phyloP scores from a whole-genome alignment of 495 filamentous ascomycete genomes.

The Penicillium egyptiacum region DNA sequence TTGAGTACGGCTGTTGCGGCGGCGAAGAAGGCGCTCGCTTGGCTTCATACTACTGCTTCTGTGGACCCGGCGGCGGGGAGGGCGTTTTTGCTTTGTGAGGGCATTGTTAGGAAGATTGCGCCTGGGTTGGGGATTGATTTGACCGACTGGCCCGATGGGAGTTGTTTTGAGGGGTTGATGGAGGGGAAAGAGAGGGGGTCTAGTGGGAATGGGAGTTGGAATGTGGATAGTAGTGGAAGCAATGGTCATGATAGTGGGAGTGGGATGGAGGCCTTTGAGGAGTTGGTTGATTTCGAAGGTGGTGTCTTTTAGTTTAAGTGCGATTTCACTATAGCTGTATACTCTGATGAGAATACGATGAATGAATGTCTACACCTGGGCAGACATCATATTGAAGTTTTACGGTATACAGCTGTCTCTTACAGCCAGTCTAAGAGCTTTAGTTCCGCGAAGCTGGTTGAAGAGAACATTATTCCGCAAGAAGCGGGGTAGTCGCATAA shows the following conservation, averaged over 20 bases:
- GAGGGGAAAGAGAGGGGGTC: neutral
- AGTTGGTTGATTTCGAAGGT: slow-evolving; percentile 23
- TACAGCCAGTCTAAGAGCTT: too few species aligned
- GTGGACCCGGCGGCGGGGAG: slow-evolving; percentile 46
- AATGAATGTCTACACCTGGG: neutral
- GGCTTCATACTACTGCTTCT: slow-evolving; percentile 48
- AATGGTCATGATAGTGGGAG: neutral
- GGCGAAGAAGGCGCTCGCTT: slow-evolving; percentile 50
- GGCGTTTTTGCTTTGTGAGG: slow-evolving; percentile 48
- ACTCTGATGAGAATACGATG: neutral
- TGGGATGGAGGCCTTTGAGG: slow-evolving; percentile 22
- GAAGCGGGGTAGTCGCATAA: too few species aligned
- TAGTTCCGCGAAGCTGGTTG: too few species aligned
- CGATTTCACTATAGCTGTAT: neutral
- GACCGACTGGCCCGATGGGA: slow-evolving; percentile 28
- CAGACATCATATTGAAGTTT: too few species aligned
- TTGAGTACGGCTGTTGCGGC: slow-evolving; percentile 36
- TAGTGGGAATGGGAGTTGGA: neutral
- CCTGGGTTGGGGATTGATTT: slow-evolving; percentile 33
- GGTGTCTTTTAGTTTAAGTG: neutral
- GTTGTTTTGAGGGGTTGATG: neutral
- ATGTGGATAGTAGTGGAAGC: neutral
- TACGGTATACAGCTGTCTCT: too few species aligned
- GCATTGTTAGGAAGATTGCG: slow-evolving; percentile 30
- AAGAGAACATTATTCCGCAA: too few species aligned